Evolutionary conservation across 176 grass and related monocot genomes (phyloP).

Genomic region (Musa acuminata): DNA sequence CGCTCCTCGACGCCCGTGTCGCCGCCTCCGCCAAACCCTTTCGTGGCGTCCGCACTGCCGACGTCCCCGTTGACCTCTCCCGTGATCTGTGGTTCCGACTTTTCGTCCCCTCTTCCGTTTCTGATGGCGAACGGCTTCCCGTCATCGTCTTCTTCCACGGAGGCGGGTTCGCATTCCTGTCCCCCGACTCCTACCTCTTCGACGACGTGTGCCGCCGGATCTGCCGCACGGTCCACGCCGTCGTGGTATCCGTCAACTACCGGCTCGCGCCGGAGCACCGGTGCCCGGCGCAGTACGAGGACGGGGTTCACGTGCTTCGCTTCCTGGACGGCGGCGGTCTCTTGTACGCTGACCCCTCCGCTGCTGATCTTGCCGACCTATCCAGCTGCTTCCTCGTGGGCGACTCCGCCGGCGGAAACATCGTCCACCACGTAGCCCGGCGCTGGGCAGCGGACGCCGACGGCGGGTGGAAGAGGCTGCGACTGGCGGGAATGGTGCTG

Average conservation of each 20-base stretch:
- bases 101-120: too few species aligned
- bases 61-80: too few species aligned
- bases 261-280: conserved; percentile 64
- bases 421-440: too few species aligned
- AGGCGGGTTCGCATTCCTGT: conserved; percentile 76
- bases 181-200: conserved; percentile 33
- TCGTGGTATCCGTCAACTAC: conserved; percentile 76
- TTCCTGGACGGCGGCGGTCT: conserved; percentile 44
- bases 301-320: conserved; percentile 53
- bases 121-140: too few species aligned
- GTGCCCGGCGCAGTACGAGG: conserved; percentile 58
- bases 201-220: conserved; percentile 66
- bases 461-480: too few species aligned
- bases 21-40: conserved; percentile 1
- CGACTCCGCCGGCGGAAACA: conserved; percentile 77
- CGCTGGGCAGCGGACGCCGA: too few species aligned
- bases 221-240: conserved; percentile 21
- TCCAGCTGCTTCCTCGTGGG: conserved; percentile 61
- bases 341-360: not conserved
- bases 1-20: conserved; percentile 27
- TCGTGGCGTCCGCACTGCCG: too few species aligned
- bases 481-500: too few species aligned
- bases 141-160: conserved; percentile 82
- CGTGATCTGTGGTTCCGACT: too few species aligned
- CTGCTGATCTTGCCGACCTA: conserved; percentile 5